These are phyloP conservation scores for Scenedesmus sp. DNA, from an alignment of 163 green algal species.

Conservation along the genomic window DNA sequence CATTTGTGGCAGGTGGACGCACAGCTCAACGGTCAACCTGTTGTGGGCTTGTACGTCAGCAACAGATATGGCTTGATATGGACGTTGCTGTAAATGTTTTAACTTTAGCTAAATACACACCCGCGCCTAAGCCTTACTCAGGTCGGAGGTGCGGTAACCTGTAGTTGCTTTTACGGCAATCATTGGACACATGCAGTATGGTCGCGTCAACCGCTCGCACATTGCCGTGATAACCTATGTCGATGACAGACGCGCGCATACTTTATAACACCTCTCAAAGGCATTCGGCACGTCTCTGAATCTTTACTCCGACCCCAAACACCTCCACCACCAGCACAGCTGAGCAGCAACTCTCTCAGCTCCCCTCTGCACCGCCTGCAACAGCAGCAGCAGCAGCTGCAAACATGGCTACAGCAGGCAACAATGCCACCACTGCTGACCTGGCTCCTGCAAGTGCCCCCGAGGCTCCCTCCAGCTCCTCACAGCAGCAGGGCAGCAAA, in stretches of 20 bases:
- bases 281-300: not conserved
- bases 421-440: not conserved
- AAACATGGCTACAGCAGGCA: not conserved
- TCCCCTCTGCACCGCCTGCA: not conserved
- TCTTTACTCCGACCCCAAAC: not conserved
- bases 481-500: not conserved
- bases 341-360: not conserved
- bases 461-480: not conserved
- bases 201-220: not conserved
- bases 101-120: too few relatives aligned
- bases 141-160: not conserved
- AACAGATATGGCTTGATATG: too few relatives aligned
- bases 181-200: not conserved
- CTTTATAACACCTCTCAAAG: not conserved
- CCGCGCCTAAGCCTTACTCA: not conserved
- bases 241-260: not conserved
- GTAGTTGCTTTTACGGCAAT: not conserved
- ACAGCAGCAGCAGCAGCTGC: not conserved
- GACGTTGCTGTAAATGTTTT: too few relatives aligned
- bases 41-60: too few relatives aligned
- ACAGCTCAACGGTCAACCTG: too few relatives aligned
- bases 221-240: too few relatives aligned
- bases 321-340: not conserved
- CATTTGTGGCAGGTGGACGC: too few relatives aligned
- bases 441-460: not conserved